These are phyloP conservation scores for Tulasnella sp. DNA, from an alignment of 768 basidiomycete genomes.

Conservation along the genomic window DNA sequence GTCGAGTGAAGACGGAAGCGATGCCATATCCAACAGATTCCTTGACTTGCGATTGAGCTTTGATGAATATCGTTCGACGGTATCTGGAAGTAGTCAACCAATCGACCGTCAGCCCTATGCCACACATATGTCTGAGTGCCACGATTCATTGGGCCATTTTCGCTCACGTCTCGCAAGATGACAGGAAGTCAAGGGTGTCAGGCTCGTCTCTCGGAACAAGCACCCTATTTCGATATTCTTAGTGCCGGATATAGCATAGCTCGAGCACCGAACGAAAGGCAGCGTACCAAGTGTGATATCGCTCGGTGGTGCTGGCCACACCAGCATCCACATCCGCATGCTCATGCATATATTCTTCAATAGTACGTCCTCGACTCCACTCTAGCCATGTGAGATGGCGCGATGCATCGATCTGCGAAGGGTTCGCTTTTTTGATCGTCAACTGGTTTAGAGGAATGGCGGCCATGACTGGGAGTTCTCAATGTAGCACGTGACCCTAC, in stretches of 20 bases:
- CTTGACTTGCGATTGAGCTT: conserved; percentile 19
- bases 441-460: conserved; percentile 1
- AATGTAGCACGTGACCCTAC: neutral
- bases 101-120: too few relatives aligned
- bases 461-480: neutral
- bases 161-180: conserved; percentile 51
- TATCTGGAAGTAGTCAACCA: conserved; percentile 23
- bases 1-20: conserved; percentile 46
- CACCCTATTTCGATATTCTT: conserved; percentile 32
- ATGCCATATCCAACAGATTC: conserved; percentile 38
- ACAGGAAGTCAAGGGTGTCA: conserved; percentile 41
- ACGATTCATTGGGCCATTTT: too few relatives aligned
- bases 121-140: neutral
- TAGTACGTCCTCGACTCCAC: conserved; percentile 35
- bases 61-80: conserved; percentile 26
- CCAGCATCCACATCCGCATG: conserved; percentile 30
- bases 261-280: neutral
- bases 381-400: conserved; percentile 28
- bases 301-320: conserved; percentile 35
- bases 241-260: neutral
- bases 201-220: conserved; percentile 42
- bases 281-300: conserved; percentile 35
- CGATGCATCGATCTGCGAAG: neutral
- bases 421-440: conserved; percentile 2
- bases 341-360: conserved; percentile 37